Evolutionary conservation across 352 stramenopile genomes (phyloP).

Genomic region (Phytophthora pisi): DNA sequence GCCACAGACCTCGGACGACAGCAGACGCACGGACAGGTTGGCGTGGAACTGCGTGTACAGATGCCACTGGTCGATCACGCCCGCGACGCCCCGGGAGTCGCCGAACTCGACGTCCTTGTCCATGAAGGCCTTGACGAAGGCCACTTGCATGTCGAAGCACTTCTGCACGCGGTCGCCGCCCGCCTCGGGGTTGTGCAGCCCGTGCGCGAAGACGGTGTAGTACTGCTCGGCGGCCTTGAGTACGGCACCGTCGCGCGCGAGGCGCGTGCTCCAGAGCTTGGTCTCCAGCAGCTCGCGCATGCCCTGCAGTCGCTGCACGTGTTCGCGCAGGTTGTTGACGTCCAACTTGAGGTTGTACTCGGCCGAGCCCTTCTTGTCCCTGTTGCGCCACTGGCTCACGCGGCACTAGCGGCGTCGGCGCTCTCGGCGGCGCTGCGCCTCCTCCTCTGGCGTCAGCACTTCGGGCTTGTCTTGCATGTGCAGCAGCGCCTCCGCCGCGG

Average conservation of each 20-base stretch:
- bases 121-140: conserved; percentile 59
- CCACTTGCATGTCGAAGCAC: conserved; percentile 60
- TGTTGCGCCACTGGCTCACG: conserved; percentile 72
- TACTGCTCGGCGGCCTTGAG: conserved; percentile 68
- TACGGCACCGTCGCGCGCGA: conserved; percentile 34
- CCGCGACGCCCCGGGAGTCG: conserved; percentile 38
- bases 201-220: conserved; percentile 64
- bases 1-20: conserved; percentile 50
- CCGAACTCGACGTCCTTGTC: conserved; percentile 50
- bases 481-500: not conserved
- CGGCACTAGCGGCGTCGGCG: conserved; percentile 64
- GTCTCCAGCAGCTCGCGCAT: conserved; percentile 51
- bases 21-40: conserved; percentile 38
- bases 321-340: conserved; percentile 63
- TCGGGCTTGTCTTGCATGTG: not conserved
- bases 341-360: conserved; percentile 76
- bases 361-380: conserved; percentile 65
- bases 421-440: conserved; percentile 31
- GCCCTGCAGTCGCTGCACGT: conserved; percentile 55
- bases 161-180: conserved; percentile 37
- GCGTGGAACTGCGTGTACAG: conserved; percentile 67
- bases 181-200: conserved; percentile 53
- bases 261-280: conserved; percentile 50
- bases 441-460: conserved; percentile 6
- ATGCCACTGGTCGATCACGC: conserved; percentile 65